Evolutionary conservation across 768 basidiomycete species (phyloP).

Genomic region (Tremella yokohamensis): DNA sequence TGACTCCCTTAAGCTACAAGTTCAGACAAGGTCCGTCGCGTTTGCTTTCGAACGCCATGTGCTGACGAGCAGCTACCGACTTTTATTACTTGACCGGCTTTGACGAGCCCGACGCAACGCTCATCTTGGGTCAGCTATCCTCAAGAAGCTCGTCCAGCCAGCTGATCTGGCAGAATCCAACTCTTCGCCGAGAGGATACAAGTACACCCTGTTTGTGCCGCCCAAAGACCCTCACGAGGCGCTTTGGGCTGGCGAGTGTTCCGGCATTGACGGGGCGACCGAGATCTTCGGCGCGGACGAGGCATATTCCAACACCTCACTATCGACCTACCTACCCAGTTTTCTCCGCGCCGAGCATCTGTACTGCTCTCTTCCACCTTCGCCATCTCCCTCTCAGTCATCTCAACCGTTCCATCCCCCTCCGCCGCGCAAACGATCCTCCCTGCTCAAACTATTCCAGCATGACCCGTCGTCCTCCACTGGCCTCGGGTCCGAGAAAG

Average conservation of each 20-base stretch:
- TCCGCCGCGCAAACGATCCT: constrained; percentile 57
- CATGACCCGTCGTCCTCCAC: constrained; percentile 42
- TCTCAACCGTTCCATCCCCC: constrained; percentile 44
- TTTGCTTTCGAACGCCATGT: background rate
- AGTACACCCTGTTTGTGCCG: constrained; percentile 76
- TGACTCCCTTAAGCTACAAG: constrained; percentile 69
- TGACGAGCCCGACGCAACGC: constrained; percentile 83
- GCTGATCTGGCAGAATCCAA: constrained; percentile 58
- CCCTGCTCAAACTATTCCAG: constrained; percentile 57
- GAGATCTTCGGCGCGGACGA: constrained; percentile 74
- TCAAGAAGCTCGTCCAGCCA: background rate
- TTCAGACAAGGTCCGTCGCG: constrained; percentile 66
- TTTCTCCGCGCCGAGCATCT: constrained; percentile 54
- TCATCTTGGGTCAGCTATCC: constrained; percentile 64
- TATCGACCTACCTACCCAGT: constrained; percentile 58
- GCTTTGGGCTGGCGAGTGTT: constrained; percentile 87
- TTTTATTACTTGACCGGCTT: constrained; percentile 86
- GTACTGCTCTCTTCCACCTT: constrained; percentile 55
- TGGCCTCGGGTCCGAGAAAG: constrained; percentile 10
- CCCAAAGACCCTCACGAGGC: constrained; percentile 73
- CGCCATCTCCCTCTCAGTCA: constrained; percentile 43
- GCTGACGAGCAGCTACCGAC: constrained; percentile 45
- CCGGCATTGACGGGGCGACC: constrained; percentile 64
- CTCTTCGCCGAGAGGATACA: constrained; percentile 69
- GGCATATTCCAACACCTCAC: constrained; percentile 37